A percentile compares a stretch with the other conserved stretches of the same genome.
Evolutionary conservation across 257 asterid genomes (phyloP).

Genomic region (Nicotiana benthamiana): DNA sequence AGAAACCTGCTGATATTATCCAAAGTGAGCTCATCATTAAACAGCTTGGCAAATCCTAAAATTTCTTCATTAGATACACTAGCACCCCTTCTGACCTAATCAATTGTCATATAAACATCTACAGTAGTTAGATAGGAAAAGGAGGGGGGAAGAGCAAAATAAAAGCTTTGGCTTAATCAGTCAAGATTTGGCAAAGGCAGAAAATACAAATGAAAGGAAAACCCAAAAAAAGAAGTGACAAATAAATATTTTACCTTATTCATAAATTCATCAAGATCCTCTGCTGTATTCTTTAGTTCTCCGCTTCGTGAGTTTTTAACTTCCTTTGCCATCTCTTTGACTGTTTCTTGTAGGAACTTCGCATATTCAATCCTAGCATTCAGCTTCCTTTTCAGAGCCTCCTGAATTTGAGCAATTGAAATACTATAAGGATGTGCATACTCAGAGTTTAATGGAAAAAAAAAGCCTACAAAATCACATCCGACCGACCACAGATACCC

Average conservation of each 20-base stretch:
- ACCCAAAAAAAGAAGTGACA: not conserved
- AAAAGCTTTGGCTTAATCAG: not conserved
- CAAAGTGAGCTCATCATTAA: slow-evolving; percentile 89
- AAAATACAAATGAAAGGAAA: not conserved
- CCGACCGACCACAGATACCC: not conserved
- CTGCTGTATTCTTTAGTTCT: slow-evolving; percentile 79
- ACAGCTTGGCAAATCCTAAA: slow-evolving; percentile 83
- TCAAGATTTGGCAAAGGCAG: not conserved
- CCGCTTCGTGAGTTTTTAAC: slow-evolving; percentile 77
- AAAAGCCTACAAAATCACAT: not conserved
- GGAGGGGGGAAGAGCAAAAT: not conserved
- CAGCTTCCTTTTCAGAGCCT: slow-evolving; percentile 67
- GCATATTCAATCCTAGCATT: slow-evolving; percentile 82
- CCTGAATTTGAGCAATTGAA: slow-evolving; percentile 32
- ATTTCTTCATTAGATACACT: slow-evolving; percentile 77
- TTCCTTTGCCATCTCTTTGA: slow-evolving; percentile 90
- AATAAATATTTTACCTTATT: slow-evolving; percentile 33
- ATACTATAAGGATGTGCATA: not conserved
- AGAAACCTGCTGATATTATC: slow-evolving; percentile 88
- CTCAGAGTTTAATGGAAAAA: not conserved
- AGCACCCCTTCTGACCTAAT: slow-evolving; percentile 82
- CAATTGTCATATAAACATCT: not conserved
- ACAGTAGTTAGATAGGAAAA: not conserved
- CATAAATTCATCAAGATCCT: slow-evolving; percentile 81
- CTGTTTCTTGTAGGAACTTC: slow-evolving; percentile 81